Evolutionary conservation across 345 rosid species (phyloP).

Genomic region (Chamaenerion angustifolium): DNA sequence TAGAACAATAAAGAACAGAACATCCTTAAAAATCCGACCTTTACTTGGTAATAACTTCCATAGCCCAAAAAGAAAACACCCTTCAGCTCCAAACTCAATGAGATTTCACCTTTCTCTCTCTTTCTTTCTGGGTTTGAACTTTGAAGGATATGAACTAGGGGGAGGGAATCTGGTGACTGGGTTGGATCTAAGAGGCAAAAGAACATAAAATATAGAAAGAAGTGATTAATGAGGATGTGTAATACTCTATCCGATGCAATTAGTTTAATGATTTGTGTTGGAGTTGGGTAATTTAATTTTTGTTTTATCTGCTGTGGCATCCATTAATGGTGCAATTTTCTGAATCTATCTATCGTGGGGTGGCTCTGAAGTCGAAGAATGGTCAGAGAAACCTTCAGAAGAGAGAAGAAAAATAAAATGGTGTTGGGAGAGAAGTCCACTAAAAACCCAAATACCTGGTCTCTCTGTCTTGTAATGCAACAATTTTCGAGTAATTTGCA

Average conservation of each 20-base stretch:
- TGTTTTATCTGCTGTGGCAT: too few species aligned
- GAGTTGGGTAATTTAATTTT: constrained; percentile 1
- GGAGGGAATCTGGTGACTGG: constrained; percentile 39
- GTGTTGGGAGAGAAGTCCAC: constrained; percentile 27
- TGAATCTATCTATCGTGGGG: too few species aligned
- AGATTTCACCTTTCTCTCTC: neutral
- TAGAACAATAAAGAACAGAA: neutral
- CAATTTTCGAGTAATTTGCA: neutral
- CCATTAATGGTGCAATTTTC: too few species aligned
- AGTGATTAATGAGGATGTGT: constrained; percentile 26
- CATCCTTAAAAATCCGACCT: too few species aligned
- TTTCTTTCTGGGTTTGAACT: constrained; percentile 10
- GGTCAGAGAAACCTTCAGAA: constrained; percentile 27
- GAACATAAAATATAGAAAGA: constrained; percentile 14
- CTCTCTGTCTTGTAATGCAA: neutral
- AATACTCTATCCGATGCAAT: constrained; percentile 5
- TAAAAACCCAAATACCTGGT: constrained; percentile 6
- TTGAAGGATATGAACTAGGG: neutral
- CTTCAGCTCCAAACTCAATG: too few species aligned
- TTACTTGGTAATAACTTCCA: too few species aligned
- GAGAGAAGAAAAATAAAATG: constrained; percentile 11
- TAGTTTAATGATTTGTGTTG: constrained; percentile 12
- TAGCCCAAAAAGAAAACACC: too few species aligned
- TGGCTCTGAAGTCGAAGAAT: constrained; percentile 1
- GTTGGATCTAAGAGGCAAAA: constrained; percentile 40